Evolutionary conservation across 2,329 filamentous ascomycete species (phyloP), one percentile per base, ranked within the genome.

Genomic region (Aquanectria penicillioides): DNA sequence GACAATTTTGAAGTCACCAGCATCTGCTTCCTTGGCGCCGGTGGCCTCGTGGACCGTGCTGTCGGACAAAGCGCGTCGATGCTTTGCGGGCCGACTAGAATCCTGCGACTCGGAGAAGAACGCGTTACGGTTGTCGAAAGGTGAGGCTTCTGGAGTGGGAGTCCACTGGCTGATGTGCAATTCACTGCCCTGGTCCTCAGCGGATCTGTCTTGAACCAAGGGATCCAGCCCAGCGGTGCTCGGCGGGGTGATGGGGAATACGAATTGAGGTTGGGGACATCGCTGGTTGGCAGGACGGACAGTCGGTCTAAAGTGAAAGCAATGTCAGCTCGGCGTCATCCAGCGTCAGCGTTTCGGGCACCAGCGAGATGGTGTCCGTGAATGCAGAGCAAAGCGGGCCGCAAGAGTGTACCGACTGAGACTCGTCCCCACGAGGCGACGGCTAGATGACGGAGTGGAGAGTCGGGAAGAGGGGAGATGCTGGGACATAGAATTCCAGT

Each of bases 1-100:
- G 60, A 94, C 84, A 31, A 96, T 88, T 72, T 90, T 93, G 75
- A 95, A 89, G 55, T 87, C 90, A 28, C 89, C 90, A 3, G 82
- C 81, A 58, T 90, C 88, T 17, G 82, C 80, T 66, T 82, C 83
- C 62, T 80, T 81, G 49, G 78, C 80, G 31, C 74, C 72, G 54
- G 75, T 81, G 41, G 84, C 82, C 64, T 93, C 91, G 43, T 89
- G 89, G 52, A 90, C 78, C 6, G 90, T 94, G 28, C 91, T 93
- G 71, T 93, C 91, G 1, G 93, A 96, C 67, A 89, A 81, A 17
- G 91, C 87, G 64, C 90, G 87, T 53, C 84, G 83, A 63, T 84
- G 88, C 31, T 69, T 74, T 62, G 64, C 73, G 26, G 68, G 68
- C 20, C 68, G 65, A 18, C 51, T 54, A 20, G 64, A 53, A 51